Evolutionary conservation across 805 yeast species (phyloP).

Genomic region (Sungouiella blattae): DNA sequence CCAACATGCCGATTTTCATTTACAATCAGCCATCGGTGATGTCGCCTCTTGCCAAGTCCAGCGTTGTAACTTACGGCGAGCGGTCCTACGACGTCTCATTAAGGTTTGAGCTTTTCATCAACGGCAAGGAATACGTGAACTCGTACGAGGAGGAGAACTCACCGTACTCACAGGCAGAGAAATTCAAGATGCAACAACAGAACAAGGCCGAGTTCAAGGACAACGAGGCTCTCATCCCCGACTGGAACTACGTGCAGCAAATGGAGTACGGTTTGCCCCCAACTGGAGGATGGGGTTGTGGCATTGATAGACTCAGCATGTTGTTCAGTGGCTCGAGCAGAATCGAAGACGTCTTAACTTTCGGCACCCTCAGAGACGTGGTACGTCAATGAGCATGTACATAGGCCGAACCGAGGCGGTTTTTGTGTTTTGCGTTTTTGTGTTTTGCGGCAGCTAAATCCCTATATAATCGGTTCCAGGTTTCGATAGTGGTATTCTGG

Average conservation of each 20-base stretch:
- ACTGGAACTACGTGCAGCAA: constrained; percentile 61
- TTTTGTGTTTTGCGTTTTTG: too few species aligned
- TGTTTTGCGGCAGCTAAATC: too few species aligned
- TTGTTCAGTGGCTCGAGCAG: constrained; percentile 58
- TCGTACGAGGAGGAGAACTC: constrained; percentile 96
- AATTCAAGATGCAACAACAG: constrained; percentile 58
- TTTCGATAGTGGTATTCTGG: too few species aligned
- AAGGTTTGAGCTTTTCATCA: constrained; percentile 81
- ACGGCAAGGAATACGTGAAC: constrained; percentile 78
- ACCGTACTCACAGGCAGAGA: constrained; percentile 65
- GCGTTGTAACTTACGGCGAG: constrained; percentile 22
- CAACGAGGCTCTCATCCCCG: constrained; percentile 65
- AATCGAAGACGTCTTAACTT: constrained; percentile 71
- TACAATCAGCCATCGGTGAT: constrained; percentile 78
- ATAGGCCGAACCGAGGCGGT: too few species aligned
- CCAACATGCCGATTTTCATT: constrained; percentile 62
- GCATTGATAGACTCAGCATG: constrained; percentile 87
- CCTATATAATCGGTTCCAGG: too few species aligned
- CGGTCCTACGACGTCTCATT: constrained; percentile 46
- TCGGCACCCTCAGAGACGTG: constrained; percentile 74
- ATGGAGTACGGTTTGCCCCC: constrained; percentile 97
- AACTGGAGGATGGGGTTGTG: constrained; percentile 97
- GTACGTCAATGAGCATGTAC: constrained; percentile 53
- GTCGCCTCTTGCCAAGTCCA: constrained; percentile 86
- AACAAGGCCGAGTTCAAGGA: constrained; percentile 50